Base-by-base conservation (phyloP, 1,139 yeast species). In the Sugiyamaella neomexicana region DNA sequence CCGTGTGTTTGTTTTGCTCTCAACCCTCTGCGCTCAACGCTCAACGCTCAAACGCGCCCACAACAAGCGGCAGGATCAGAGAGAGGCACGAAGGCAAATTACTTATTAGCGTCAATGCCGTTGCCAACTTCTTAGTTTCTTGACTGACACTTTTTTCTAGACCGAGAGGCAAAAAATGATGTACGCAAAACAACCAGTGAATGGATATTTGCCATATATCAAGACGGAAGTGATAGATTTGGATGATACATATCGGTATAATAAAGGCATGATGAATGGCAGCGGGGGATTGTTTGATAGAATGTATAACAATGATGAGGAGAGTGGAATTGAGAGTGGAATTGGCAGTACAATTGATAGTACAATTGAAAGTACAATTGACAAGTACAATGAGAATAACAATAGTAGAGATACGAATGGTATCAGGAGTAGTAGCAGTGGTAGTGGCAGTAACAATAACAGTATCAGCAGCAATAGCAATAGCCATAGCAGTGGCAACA, bases 261-360 rank as follows among this genome's bases (percentile, higher is more conserved):
- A 20, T 20, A 20, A 20, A 20, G 25, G 5, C 5, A 20, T 20
- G 36, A 10, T 31, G 36, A 31, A 31, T 31, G 36, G 8, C 32
- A 27, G 41, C 23, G 52, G 41, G 32, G 52, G 47, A 20, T 41
- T 49, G 17, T 49, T 41, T 49, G 52, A 49, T 49, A 49, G 52
- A 41, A 49, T 49, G 52, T 49, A 49, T 42, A 29, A 38, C 23
- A 27, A 4, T 36, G 32, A 37, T 23, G 31, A 44, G 1, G 36
- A 10, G 15, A 44, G 7, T 34, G 20, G 20, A 3, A 17, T 8
- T 25, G 32, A 16, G 15, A 23, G n/a, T 45, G 25, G 32, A 42
- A 45, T 36, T 3, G 25, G 5, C 5, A 20, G 25, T 20, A 3
- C 40, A 15, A 32, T n/a, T 36, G 20, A 23, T 8, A 20, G 20